These are phyloP conservation scores for Monosporascus ibericus DNA, from an alignment of 2,329 filamentous ascomycete genomes.

Conservation along the genomic window DNA sequence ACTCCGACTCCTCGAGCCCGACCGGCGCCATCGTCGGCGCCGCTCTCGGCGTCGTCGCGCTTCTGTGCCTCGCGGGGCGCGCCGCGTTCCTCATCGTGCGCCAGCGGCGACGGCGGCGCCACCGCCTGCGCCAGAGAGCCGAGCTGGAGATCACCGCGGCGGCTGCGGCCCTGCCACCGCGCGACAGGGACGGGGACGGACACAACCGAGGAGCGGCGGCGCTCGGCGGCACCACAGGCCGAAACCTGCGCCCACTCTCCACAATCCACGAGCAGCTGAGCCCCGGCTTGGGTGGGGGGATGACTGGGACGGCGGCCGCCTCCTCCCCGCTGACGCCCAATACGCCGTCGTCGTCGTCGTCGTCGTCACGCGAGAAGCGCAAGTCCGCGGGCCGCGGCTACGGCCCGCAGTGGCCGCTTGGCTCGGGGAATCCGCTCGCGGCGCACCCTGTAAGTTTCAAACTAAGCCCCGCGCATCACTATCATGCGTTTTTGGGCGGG, in stretches of 20 bases:
- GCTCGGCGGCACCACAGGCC: not conserved
- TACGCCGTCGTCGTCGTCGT: not conserved
- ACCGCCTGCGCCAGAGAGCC: constrained; percentile 4
- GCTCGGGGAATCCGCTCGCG: constrained; percentile 15
- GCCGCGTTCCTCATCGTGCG: constrained; percentile 7
- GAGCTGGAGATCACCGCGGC: not conserved
- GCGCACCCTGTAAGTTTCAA: constrained; percentile 13
- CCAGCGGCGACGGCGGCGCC: constrained; percentile 2
- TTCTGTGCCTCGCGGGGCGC: constrained; percentile 10
- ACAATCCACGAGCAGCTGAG: constrained; percentile 14
- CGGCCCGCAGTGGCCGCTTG: constrained; percentile 21
- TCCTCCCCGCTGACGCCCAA: not conserved
- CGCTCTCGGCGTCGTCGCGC: constrained; percentile 13
- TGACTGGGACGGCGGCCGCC: too few relatives aligned
- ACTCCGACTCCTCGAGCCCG: not conserved
- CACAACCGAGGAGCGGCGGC: not conserved
- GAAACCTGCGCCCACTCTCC: constrained; percentile 12
- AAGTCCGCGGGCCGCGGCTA: constrained; percentile 14
- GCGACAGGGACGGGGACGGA: constrained; percentile 4
- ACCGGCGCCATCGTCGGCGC: constrained; percentile 16
- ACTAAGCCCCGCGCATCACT: not conserved
- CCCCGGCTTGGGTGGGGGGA: not conserved
- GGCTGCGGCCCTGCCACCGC: not conserved
- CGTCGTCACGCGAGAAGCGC: constrained; percentile 2
- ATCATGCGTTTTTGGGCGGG: too few relatives aligned